These are phyloP conservation scores for Sicyos baderoa DNA, from an alignment of 306 rosid species.

Conservation along the genomic window DNA sequence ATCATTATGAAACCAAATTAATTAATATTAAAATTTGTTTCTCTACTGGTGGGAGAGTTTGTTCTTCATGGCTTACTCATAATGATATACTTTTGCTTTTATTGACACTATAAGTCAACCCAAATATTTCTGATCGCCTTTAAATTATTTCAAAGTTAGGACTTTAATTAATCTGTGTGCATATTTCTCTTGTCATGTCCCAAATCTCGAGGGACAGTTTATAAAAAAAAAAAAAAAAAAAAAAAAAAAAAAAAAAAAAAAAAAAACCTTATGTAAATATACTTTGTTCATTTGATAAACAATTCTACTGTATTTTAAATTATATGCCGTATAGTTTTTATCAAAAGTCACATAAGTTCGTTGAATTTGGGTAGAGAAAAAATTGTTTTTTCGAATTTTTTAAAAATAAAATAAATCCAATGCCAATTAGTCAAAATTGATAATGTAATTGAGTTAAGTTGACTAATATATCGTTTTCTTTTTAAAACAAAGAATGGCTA, in stretches of 20 bases:
- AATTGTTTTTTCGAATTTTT: not conserved
- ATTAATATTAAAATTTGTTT: no score
- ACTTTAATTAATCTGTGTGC: not conserved
- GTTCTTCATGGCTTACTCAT: no score
- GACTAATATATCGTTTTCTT: not conserved
- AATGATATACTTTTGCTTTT: no score
- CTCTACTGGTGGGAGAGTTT: no score
- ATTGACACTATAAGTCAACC: not conserved
- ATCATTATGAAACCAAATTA: no score
- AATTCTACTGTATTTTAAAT: not conserved
- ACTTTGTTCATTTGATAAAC: not conserved
- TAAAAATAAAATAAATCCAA: not conserved
- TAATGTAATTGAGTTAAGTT: constrained; percentile 5
- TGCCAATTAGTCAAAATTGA: not conserved
- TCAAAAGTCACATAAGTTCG: not conserved
- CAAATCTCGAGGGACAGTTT: not conserved
- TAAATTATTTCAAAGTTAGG: not conserved
- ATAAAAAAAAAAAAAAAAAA: not conserved
- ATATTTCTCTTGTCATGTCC: not conserved
- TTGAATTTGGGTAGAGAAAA: not conserved
- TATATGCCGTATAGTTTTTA: not conserved
- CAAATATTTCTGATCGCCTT: not conserved
- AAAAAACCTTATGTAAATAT: not conserved
- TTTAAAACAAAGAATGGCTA: not conserved
- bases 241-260: no score